A percentile compares a stretch with the other conserved stretches of the same genome.
These are phyloP conservation scores for Soucietia sequanensis DNA, from an alignment of 805 yeast genomes.

Conservation along the genomic window DNA sequence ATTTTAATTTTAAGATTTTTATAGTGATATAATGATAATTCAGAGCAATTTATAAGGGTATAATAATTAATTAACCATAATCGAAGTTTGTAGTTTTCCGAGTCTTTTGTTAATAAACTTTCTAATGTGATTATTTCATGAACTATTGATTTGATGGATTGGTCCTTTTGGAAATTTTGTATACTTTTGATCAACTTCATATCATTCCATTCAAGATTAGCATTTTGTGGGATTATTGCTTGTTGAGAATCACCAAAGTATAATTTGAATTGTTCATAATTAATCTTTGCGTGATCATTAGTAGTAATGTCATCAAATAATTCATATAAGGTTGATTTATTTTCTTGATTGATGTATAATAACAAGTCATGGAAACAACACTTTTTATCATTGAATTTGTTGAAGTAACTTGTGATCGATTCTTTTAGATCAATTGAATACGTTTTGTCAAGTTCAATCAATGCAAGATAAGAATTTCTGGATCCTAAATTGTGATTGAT, in stretches of 20 bases:
- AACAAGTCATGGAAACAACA: conserved; percentile 66
- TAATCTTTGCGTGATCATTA: no score
- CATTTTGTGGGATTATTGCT: no score
- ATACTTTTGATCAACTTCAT: no score
- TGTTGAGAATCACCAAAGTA: no score
- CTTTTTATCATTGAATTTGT: conserved; percentile 49
- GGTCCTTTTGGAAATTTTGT: no score
- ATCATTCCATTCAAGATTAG: no score
- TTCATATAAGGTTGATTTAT: background rate
- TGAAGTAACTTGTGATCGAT: conserved; percentile 42
- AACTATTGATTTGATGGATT: no score
- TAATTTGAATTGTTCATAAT: no score
- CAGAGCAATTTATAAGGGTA: conserved; percentile 52
- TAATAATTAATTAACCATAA: conserved; percentile 72
- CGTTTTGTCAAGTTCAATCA: conserved; percentile 19
- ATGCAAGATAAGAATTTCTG: conserved; percentile 30
- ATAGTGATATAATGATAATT: conserved; percentile 51
- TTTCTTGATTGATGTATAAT: conserved; percentile 13
- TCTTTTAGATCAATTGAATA: conserved; percentile 21
- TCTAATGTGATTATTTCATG: conserved; percentile 51
- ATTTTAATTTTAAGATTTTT: conserved; percentile 61
- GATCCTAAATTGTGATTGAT: conserved; percentile 15
- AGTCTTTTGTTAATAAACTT: conserved; percentile 51
- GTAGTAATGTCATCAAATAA: background rate
- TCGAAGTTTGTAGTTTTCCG: conserved; percentile 69